phyloP scores from a whole-genome alignment of 2,329 filamentous ascomycete species.

The Trichoderma sp. region DNA sequence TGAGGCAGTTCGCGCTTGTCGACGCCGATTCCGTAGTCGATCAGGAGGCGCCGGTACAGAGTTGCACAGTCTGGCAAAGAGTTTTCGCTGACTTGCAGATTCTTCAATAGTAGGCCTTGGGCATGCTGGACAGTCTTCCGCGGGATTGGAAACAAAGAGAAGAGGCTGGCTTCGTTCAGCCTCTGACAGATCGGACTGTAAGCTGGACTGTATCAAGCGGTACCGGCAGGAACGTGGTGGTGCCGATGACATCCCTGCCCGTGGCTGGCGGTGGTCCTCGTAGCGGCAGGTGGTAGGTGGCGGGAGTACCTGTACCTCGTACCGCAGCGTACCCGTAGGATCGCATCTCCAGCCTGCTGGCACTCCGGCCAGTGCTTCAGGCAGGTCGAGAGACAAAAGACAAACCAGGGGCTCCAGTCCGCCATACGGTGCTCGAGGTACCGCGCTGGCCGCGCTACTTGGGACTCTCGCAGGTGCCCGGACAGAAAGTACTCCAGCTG shows the following conservation, averaged over 20 bases:
- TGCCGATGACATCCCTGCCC: conserved; percentile 20
- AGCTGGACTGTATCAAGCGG: background rate
- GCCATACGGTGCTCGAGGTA: conserved; percentile 15
- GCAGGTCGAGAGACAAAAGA: conserved; percentile 19
- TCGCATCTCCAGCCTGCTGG: conserved; percentile 4
- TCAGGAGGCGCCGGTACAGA: conserved; percentile 13
- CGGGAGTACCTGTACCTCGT: background rate
- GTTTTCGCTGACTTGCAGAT: background rate
- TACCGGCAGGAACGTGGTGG: conserved; percentile 8
- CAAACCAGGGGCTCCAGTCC: conserved; percentile 10
- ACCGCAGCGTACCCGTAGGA: no score
- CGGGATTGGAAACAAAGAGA: background rate
- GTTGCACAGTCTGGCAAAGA: conserved; percentile 13
- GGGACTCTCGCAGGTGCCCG: conserved; percentile 1
- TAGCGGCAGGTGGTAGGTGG: conserved; percentile 6
- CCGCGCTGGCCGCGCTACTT: conserved; percentile 10
- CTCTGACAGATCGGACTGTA: no score
- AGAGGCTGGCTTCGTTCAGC: background rate
- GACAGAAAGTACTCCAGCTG: background rate
- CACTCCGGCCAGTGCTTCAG: conserved; percentile 14
- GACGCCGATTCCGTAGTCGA: conserved; percentile 18
- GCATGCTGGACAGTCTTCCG: background rate
- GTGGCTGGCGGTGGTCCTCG: conserved; percentile 6
- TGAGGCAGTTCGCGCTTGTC: conserved; percentile 6
- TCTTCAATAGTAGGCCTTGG: background rate